Percentiles rank a stretch among this genome's conserved stretches.
phyloP scores from a whole-genome alignment of 2,329 filamentous ascomycete genomes.

The Xylariaceae sp. region DNA sequence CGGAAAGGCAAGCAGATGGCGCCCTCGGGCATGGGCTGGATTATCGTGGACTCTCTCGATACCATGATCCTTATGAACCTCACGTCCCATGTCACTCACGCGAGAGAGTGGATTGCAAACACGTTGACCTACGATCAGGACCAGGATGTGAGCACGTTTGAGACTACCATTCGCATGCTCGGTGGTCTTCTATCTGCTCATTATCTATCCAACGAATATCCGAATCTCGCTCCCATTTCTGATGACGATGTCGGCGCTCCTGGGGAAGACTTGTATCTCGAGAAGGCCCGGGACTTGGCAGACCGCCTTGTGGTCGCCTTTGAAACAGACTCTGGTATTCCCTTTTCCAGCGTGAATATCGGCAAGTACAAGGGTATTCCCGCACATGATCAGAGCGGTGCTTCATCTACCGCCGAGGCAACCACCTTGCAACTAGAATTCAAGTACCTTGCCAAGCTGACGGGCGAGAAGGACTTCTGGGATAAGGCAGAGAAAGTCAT shows the following conservation, averaged over 20 bases:
- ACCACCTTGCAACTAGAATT: slow-evolving; percentile 91
- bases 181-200: slow-evolving; percentile 89
- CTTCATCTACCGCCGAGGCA: slow-evolving; percentile 90
- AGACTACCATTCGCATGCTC: slow-evolving; percentile 96
- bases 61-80: slow-evolving; percentile 98
- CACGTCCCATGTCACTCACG: slow-evolving; percentile 75
- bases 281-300: slow-evolving; percentile 90
- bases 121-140: slow-evolving; percentile 82
- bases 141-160: slow-evolving; percentile 95
- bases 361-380: slow-evolving; percentile 68
- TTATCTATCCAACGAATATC: slow-evolving; percentile 82
- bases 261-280: slow-evolving; percentile 88
- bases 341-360: slow-evolving; percentile 85
- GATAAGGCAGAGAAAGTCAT: slow-evolving; percentile 87
- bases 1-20: slow-evolving; percentile 82
- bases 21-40: slow-evolving; percentile 87
- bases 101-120: slow-evolving; percentile 81
- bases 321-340: slow-evolving; percentile 78
- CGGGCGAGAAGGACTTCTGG: slow-evolving; percentile 90
- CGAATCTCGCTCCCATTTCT: slow-evolving; percentile 67
- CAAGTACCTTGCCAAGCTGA: slow-evolving; percentile 93
- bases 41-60: slow-evolving; percentile 92
- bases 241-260: slow-evolving; percentile 67
- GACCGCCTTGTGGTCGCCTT: slow-evolving; percentile 84
- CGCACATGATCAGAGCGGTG: slow-evolving; percentile 79